Percentiles rank a stretch among this genome's conserved stretches.
Evolutionary conservation across 768 basidiomycete species (phyloP).

Genomic region (Ramaria rubella): DNA sequence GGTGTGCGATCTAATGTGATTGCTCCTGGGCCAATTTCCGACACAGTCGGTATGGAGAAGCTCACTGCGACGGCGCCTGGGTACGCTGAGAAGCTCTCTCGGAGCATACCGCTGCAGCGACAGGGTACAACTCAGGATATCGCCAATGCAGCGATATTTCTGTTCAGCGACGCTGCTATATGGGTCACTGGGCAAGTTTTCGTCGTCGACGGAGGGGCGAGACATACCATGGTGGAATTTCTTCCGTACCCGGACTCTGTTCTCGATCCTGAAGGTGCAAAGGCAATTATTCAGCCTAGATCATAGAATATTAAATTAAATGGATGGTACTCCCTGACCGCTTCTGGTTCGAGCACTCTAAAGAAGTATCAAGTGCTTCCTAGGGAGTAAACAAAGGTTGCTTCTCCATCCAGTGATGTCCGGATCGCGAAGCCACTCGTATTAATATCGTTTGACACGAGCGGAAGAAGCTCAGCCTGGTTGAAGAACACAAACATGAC

Average conservation of each 20-base stretch:
- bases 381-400: neutral
- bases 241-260: constrained; percentile 61
- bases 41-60: constrained; percentile 53
- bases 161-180: constrained; percentile 75
- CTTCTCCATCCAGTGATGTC: neutral
- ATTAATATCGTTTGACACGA: neutral
- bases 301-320: neutral
- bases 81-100: neutral
- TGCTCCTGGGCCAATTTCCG: constrained; percentile 74
- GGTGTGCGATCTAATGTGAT: constrained; percentile 91
- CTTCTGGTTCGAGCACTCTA: neutral
- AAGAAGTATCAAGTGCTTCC: neutral
- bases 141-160: constrained; percentile 66
- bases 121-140: constrained; percentile 55
- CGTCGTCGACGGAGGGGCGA: constrained; percentile 59
- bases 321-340: neutral
- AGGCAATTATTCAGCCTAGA: constrained; percentile 43
- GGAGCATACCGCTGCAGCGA: constrained; percentile 37
- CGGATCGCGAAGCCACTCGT: neutral
- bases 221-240: constrained; percentile 42
- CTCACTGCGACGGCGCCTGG: constrained; percentile 8
- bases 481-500: neutral
- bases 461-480: neutral
- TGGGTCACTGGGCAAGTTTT: constrained; percentile 75
- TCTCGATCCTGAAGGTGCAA: constrained; percentile 50